phyloP scores from a whole-genome alignment of 192 early-diverging fungal species.

The Dissophora ornata region DNA sequence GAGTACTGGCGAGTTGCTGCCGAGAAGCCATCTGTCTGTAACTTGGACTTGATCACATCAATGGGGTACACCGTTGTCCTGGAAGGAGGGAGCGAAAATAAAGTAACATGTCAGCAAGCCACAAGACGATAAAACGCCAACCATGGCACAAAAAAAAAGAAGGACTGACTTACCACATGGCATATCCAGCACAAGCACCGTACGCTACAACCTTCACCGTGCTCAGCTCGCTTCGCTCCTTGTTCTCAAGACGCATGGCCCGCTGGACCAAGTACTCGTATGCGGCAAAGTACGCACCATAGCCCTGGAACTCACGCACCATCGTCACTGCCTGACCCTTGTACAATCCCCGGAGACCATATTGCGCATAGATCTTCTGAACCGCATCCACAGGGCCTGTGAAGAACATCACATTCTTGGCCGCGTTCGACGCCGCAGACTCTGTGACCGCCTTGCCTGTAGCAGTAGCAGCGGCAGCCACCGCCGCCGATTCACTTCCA shows the following conservation, averaged over 20 bases:
- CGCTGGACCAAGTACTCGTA: constrained; percentile 93
- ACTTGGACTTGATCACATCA: constrained; percentile 93
- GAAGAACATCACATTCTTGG: constrained; percentile 58
- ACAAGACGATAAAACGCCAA: neutral
- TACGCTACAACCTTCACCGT: constrained; percentile 81
- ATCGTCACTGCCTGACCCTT: constrained; percentile 91
- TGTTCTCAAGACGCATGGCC: constrained; percentile 71
- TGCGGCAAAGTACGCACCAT: constrained; percentile 92
- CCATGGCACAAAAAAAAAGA: neutral
- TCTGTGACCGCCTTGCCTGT: constrained; percentile 9
- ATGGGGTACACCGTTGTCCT: constrained; percentile 88
- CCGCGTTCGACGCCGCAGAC: constrained; percentile 3
- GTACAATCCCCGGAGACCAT: constrained; percentile 87
- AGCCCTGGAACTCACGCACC: constrained; percentile 90
- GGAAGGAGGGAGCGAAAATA: constrained; percentile 4
- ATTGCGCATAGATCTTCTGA: constrained; percentile 76
- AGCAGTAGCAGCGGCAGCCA: constrained; percentile 13
- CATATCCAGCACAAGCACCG: constrained; percentile 88
- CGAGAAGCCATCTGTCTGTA: constrained; percentile 92
- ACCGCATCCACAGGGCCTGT: constrained; percentile 88
- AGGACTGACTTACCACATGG: constrained; percentile 67
- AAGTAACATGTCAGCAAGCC: neutral
- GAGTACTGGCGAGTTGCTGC: constrained; percentile 72
- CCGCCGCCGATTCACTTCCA: neutral
- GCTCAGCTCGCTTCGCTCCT: constrained; percentile 73